Evolutionary conservation across 1,284 basidiomycete species (phyloP).

Genomic region (Vanrija pseudolonga): DNA sequence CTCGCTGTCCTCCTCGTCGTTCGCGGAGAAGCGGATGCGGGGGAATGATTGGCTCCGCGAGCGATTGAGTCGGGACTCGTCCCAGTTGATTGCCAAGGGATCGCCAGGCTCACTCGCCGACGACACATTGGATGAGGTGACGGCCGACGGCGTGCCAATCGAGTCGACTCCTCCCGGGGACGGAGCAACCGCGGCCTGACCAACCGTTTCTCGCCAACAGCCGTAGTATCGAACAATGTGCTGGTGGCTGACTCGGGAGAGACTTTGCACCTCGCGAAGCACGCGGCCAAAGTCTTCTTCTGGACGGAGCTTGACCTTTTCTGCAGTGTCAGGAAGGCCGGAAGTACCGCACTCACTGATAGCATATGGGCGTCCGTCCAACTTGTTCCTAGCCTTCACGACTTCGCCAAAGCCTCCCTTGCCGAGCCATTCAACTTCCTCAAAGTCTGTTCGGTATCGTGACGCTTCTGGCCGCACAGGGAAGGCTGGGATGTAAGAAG

Average conservation of each 20-base stretch:
- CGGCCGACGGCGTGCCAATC: constrained; percentile 2
- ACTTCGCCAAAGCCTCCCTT: constrained; percentile 91
- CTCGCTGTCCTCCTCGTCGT: constrained; percentile 36
- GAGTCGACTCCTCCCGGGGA: constrained; percentile 3
- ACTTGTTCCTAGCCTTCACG: constrained; percentile 84
- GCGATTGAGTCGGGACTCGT: constrained; percentile 37
- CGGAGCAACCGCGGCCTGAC: constrained; percentile 14
- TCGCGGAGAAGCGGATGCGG: constrained; percentile 42
- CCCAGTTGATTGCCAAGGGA: constrained; percentile 43
- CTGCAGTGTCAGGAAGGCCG: constrained; percentile 52
- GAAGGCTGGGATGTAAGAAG: constrained; percentile 22
- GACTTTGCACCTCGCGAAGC: constrained; percentile 83
- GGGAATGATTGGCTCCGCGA: constrained; percentile 46
- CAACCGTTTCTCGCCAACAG: constrained; percentile 47
- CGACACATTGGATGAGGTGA: constrained; percentile 3
- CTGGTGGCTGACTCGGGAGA: constrained; percentile 80
- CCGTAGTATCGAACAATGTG: constrained; percentile 77
- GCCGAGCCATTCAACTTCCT: constrained; percentile 56
- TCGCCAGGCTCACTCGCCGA: constrained; percentile 25
- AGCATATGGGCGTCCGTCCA: constrained; percentile 51
- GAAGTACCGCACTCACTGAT: constrained; percentile 40
- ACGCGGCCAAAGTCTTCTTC: constrained; percentile 80
- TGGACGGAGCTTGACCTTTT: constrained; percentile 81
- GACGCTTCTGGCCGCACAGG: constrained; percentile 24
- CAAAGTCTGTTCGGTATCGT: constrained; percentile 47